Conservation (phyloP, 2,329 filamentous ascomycete species). For the Trichoderma guizhouense region DNA sequence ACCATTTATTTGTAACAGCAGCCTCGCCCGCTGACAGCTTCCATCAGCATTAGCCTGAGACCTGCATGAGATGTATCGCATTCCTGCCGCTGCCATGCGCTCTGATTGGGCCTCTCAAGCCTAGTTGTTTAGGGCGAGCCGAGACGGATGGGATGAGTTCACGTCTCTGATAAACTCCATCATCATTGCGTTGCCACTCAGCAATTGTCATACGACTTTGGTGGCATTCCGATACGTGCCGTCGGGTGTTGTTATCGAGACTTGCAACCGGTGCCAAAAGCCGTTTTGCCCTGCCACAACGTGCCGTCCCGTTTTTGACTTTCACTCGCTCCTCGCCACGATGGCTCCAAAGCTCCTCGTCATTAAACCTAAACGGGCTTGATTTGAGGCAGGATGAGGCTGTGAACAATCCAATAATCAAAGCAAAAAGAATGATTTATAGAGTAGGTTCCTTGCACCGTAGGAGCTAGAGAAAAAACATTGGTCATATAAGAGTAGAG, state of each 20-base stretch:
- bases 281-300: not conserved
- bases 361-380: not conserved
- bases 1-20: not conserved
- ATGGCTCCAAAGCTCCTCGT: not conserved
- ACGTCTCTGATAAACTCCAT: not conserved
- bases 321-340: not conserved
- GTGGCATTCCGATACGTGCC: not conserved
- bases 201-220: not conserved
- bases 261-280: not conserved
- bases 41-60: not conserved
- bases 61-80: conserved; percentile 4
- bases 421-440: not conserved
- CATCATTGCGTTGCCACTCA: conserved; percentile 4
- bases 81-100: not conserved
- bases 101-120: not conserved
- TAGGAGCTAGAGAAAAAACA: not conserved
- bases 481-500: not conserved
- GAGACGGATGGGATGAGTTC: not conserved
- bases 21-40: not conserved
- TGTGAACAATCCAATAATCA: not conserved
- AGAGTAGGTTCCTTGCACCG: not conserved
- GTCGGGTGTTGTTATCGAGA: not conserved
- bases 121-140: not conserved
- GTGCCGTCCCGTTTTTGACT: not conserved
- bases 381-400: not conserved